Conservation (phyloP, 345 rosid genomes). For the Viola odorata region DNA sequence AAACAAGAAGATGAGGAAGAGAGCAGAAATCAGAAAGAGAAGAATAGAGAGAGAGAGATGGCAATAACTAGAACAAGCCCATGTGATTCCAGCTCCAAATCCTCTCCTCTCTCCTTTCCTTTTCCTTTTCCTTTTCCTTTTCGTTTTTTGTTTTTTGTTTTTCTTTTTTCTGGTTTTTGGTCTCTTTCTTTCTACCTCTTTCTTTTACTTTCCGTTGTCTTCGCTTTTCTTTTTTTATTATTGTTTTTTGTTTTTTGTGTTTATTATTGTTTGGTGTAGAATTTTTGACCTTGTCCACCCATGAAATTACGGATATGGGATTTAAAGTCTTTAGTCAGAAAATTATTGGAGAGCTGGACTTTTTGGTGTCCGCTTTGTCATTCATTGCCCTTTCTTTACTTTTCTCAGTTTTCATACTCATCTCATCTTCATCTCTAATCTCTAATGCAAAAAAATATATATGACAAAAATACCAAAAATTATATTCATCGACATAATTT, state of each 20-base stretch:
- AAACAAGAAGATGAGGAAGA: neutral
- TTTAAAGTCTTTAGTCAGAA: too few species aligned
- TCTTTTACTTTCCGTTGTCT: slow-evolving; percentile 34
- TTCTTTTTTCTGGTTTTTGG: neutral
- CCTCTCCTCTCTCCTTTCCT: neutral
- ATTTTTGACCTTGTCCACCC: neutral
- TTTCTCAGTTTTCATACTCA: too few species aligned
- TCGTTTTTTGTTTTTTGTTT: slow-evolving; percentile 1
- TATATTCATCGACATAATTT: too few species aligned
- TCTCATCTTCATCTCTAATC: too few species aligned
- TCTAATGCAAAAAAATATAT: too few species aligned
- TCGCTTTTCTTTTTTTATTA: slow-evolving; percentile 15
- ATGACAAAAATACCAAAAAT: too few species aligned
- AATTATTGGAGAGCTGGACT: too few species aligned
- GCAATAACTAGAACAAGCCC: slow-evolving; percentile 14
- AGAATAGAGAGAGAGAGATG: slow-evolving; percentile 10
- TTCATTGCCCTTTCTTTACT: too few species aligned
- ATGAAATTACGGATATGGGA: neutral
- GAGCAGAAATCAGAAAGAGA: neutral
- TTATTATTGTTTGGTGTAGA: neutral
- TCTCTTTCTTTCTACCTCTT: slow-evolving; percentile 12
- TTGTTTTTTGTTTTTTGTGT: neutral
- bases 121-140: slow-evolving; percentile 22
- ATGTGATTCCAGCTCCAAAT: slow-evolving; percentile 20
- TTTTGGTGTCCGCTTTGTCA: too few species aligned